Evolutionary conservation across 202 grass and related monocot genomes (phyloP).

Genomic region (Dendrocalamus latiflorus): DNA sequence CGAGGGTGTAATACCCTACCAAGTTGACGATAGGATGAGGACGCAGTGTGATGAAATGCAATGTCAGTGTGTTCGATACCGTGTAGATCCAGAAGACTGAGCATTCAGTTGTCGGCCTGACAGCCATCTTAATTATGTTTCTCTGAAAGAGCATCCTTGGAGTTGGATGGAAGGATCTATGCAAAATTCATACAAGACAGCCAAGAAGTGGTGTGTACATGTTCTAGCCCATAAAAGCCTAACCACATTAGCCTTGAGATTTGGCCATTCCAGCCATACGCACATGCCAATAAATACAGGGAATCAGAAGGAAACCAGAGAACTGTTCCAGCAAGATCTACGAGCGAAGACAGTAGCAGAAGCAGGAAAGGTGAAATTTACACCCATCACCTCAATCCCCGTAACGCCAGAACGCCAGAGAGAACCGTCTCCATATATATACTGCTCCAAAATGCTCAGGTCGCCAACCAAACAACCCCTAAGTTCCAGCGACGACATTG

Average conservation of each 20-base stretch:
- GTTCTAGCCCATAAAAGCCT: not conserved
- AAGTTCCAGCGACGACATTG: too few species aligned
- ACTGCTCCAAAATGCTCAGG: too few species aligned
- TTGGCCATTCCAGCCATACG: constrained; percentile 16
- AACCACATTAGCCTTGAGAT: constrained; percentile 33
- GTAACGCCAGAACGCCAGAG: too few species aligned
- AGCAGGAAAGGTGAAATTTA: not conserved
- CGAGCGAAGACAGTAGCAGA: not conserved
- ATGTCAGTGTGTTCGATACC: not conserved
- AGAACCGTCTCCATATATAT: too few species aligned
- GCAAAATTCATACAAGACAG: not conserved
- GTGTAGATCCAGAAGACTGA: not conserved
- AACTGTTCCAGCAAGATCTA: constrained; percentile 25
- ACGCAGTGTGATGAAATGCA: not conserved
- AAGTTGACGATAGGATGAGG: not conserved
- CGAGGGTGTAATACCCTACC: not conserved
- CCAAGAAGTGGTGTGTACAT: too few species aligned
- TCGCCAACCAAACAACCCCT: too few species aligned
- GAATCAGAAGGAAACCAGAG: not conserved
- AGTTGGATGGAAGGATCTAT: not conserved
- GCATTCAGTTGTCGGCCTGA: not conserved
- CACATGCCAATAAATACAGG: constrained; percentile 30
- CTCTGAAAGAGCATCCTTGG: not conserved
- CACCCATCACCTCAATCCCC: too few species aligned
- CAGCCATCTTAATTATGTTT: not conserved